Evolutionary conservation across 2,329 filamentous ascomycete species (phyloP), one percentile per base, ranked within the genome.

Genomic region (Ophiostoma novo-ulmi): DNA sequence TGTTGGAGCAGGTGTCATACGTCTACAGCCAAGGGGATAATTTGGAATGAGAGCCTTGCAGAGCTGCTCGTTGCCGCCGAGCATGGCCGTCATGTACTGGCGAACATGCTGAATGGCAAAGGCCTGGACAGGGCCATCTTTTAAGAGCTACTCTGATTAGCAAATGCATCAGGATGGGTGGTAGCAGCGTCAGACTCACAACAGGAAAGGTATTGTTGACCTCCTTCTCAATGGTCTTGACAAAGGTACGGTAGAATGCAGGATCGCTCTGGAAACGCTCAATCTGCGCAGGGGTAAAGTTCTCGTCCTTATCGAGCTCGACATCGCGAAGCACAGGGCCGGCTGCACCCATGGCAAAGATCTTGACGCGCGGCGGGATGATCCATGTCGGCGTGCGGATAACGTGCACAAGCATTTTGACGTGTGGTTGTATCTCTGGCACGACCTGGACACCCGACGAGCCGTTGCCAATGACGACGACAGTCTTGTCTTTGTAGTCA

Each of bases 381-480:
- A 82, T 78, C 81, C 81, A 84, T 11, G 79, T 80, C 14, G 81
- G 81, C 20, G 79, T 80, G 38, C 81, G 78, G n/a, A 83, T 75
- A 61, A 80, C 76, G 69, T 80, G 78, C 71, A 78, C 77, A 17
- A 82, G 74, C 68, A 81, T 78, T 52, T 79, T 77, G 31, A 73
- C 79, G 31, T 77, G 77, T 74, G 79, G 78, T 68, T 82, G 81
- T n/a, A 87, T 81, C 39, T 81, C 80, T 0, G 85, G 82, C 10
- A 86, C 75, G 35, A 87, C 78, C 73, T 88, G 85, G 17, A 87
- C 80, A 0, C 84, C 85, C 0, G 84, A 85, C 22, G 85, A 80
- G 7, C 85, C 85, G 69, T 85, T 87, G 10, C 85, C 85, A 68
- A 88, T 85, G n/a, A 88, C 79, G 2, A 82, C 84, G 8, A 87